Conservation (phyloP, 2,329 filamentous ascomycete genomes). For the Hypoxylon sp. region DNA sequence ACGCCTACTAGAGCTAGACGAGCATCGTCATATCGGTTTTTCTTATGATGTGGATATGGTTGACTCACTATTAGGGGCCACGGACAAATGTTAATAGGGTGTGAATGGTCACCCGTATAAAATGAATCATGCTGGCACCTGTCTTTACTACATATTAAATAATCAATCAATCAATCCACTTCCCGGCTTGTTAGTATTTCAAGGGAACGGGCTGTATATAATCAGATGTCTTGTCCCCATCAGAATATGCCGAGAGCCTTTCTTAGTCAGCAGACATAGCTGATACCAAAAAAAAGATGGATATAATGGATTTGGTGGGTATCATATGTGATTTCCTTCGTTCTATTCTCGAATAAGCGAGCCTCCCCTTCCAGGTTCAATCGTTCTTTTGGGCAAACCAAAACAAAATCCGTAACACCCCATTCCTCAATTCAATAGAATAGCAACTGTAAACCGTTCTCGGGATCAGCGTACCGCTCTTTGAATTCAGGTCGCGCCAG, state of each 20-base stretch:
- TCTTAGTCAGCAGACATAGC: background rate
- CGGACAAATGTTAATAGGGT: conserved; percentile 30
- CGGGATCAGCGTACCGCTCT: conserved; percentile 74
- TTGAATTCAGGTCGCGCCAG: conserved; percentile 80
- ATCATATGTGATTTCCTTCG: conserved; percentile 28
- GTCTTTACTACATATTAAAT: conserved; percentile 30
- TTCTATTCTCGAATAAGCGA: conserved; percentile 12
- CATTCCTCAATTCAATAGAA: conserved; percentile 68
- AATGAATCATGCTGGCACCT: conserved; percentile 29
- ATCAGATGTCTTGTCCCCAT: background rate
- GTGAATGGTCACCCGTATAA: conserved; percentile 19
- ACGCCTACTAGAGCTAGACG: conserved; percentile 45
- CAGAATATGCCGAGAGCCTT: background rate
- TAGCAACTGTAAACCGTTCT: conserved; percentile 72
- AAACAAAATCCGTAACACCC: background rate
- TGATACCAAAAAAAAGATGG: background rate
- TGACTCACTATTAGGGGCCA: conserved; percentile 15
- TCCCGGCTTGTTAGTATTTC: background rate
- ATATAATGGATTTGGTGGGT: conserved; percentile 27
- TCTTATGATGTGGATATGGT: conserved; percentile 22
- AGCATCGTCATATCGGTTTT: conserved; percentile 30
- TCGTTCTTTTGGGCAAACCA: background rate
- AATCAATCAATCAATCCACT: conserved; percentile 18
- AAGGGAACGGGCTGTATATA: background rate
- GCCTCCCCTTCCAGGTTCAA: background rate